These are phyloP conservation scores for Alternaria atra DNA, from an alignment of 2,329 filamentous ascomycete species.

Conservation along the genomic window DNA sequence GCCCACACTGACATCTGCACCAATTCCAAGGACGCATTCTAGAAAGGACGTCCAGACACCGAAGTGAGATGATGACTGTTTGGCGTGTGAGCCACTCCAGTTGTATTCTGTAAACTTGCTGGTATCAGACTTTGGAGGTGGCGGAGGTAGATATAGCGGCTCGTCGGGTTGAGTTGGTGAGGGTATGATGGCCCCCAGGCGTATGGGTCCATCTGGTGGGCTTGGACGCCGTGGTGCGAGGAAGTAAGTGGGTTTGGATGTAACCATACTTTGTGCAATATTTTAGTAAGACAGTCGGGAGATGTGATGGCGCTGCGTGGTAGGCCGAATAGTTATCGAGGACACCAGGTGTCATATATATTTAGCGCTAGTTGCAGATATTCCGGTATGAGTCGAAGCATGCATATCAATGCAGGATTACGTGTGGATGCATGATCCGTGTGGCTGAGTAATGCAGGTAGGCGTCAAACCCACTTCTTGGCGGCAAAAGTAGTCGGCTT, in stretches of 20 bases:
- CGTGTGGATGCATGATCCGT: not conserved
- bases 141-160: not conserved
- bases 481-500: too few relatives aligned
- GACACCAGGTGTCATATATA: too few relatives aligned
- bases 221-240: not conserved
- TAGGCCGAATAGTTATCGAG: too few relatives aligned
- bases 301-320: too few relatives aligned
- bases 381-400: too few relatives aligned
- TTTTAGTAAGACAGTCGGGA: too few relatives aligned
- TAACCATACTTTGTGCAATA: too few relatives aligned
- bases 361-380: too few relatives aligned
- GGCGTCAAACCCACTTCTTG: not conserved
- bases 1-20: slow-evolving; percentile 2
- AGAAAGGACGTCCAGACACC: slow-evolving; percentile 22
- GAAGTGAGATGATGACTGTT: slow-evolving; percentile 1
- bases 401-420: too few relatives aligned
- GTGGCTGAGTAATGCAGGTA: not conserved
- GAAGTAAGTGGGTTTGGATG: too few relatives aligned
- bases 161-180: slow-evolving; percentile 15
- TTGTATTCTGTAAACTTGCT: not conserved
- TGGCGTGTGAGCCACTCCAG: slow-evolving; percentile 2
- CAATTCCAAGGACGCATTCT: slow-evolving; percentile 11
- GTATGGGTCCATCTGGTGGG: slow-evolving; percentile 12
- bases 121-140: not conserved
- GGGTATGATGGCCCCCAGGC: slow-evolving; percentile 17